These are phyloP conservation scores for Mrakia hoshinonis DNA, from an alignment of 768 basidiomycete species.

Conservation along the genomic window DNA sequence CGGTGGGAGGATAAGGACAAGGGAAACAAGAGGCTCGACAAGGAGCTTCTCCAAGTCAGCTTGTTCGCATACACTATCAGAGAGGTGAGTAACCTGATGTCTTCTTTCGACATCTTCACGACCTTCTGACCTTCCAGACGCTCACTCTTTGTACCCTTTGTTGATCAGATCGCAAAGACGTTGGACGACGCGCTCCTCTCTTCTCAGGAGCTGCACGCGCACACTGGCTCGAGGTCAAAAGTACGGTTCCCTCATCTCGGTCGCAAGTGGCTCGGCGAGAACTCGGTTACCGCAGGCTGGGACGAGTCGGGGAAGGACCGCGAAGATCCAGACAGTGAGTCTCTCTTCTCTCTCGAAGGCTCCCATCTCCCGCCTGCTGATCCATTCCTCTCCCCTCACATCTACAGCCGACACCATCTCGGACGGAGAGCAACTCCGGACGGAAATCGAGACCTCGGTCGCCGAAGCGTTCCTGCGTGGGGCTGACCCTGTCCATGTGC, in stretches of 20 bases:
- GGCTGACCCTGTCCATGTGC: neutral
- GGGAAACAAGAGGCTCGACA: conserved; percentile 5
- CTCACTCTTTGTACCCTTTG: too few species aligned
- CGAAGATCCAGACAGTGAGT: neutral
- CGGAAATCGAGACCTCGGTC: conserved; percentile 12
- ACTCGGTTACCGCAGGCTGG: conserved; percentile 18
- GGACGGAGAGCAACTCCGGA: neutral
- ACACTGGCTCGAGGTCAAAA: neutral
- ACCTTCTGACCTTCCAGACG: too few species aligned
- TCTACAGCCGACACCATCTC: conserved; percentile 1
- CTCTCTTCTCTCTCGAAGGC: too few species aligned
- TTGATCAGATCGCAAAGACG: conserved; percentile 15
- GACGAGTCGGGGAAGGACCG: conserved; percentile 24
- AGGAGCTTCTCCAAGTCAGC: conserved; percentile 21
- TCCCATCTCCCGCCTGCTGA: too few species aligned
- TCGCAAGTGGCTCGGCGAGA: conserved; percentile 19
- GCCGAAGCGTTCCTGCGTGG: conserved; percentile 5
- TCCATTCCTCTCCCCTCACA: too few species aligned
- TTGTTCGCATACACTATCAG: conserved; percentile 14
- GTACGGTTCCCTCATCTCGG: conserved; percentile 14
- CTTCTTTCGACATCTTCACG: neutral
- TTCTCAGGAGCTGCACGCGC: neutral
- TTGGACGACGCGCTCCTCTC: neutral
- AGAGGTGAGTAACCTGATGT: neutral
- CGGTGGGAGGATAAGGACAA: conserved; percentile 18